These are phyloP conservation scores for Diversispora eburnea DNA, from an alignment of 192 early-diverging fungal species.

Conservation along the genomic window DNA sequence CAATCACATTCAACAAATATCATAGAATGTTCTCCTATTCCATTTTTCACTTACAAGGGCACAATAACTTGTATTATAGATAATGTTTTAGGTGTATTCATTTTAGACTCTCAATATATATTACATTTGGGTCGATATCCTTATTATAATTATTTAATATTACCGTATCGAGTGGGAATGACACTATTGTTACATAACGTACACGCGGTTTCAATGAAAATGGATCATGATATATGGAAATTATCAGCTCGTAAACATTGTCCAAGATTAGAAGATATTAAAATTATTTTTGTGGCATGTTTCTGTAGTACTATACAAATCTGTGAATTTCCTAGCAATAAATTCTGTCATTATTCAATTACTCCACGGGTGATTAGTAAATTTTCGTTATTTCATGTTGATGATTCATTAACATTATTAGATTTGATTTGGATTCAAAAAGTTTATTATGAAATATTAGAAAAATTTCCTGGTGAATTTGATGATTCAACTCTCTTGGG, in stretches of 20 bases:
- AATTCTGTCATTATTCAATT: not conserved
- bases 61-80: conserved; percentile 18
- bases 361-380: not conserved
- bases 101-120: not conserved
- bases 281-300: conserved; percentile 8
- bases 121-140: not conserved
- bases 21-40: too few species aligned
- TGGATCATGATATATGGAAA: not conserved
- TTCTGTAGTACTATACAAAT: conserved; percentile 3
- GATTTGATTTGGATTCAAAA: conserved; percentile 12
- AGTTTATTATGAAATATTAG: not conserved
- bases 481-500: not conserved
- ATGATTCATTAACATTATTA: not conserved
- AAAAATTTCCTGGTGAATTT: not conserved
- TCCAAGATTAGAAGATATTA: not conserved
- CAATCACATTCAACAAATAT: too few species aligned
- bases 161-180: not conserved
- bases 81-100: conserved; percentile 17
- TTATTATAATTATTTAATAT: not conserved
- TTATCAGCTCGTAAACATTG: not conserved
- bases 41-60: not conserved
- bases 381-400: not conserved
- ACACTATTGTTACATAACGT: conserved; percentile 6
- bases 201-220: not conserved
- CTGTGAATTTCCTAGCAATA: not conserved